These are phyloP conservation scores for Fomitopsis serialis DNA, from an alignment of 768 basidiomycete genomes.

Conservation along the genomic window DNA sequence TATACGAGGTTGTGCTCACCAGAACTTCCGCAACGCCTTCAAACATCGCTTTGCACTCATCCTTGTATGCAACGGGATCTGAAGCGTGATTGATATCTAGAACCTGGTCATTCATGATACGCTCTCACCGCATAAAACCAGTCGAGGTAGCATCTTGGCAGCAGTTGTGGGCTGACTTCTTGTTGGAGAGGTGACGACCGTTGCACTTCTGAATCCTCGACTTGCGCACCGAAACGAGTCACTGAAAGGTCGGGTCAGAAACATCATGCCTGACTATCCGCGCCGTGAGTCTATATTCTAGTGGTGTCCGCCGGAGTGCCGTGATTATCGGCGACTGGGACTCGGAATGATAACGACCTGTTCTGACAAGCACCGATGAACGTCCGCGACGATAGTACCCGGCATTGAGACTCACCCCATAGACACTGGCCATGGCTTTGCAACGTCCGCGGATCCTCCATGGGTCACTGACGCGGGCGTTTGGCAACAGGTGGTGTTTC, in stretches of 20 bases:
- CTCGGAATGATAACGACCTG: no score
- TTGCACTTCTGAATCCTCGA: neutral
- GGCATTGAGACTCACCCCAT: no score
- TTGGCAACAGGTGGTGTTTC: no score
- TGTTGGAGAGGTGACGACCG: neutral
- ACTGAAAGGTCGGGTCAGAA: neutral
- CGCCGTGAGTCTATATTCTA: no score
- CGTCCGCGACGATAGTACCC: no score
- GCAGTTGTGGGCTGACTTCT: neutral
- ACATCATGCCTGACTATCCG: neutral
- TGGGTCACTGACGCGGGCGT: no score
- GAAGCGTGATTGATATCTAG: neutral
- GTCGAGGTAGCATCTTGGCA: conserved; percentile 7
- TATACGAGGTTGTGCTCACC: conserved; percentile 39
- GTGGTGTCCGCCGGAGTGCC: no score
- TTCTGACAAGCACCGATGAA: no score
- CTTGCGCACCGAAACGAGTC: neutral
- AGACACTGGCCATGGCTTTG: no score
- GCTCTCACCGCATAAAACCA: conserved; percentile 14
- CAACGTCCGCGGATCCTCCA: no score
- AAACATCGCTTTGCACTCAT: conserved; percentile 63
- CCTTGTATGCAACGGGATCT: conserved; percentile 73
- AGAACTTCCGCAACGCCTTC: conserved; percentile 67
- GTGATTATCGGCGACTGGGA: no score
- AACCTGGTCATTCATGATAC: neutral